Evolutionary conservation across 176 grass and related monocot genomes (phyloP).

Genomic region (Saccharum officinarum): DNA sequence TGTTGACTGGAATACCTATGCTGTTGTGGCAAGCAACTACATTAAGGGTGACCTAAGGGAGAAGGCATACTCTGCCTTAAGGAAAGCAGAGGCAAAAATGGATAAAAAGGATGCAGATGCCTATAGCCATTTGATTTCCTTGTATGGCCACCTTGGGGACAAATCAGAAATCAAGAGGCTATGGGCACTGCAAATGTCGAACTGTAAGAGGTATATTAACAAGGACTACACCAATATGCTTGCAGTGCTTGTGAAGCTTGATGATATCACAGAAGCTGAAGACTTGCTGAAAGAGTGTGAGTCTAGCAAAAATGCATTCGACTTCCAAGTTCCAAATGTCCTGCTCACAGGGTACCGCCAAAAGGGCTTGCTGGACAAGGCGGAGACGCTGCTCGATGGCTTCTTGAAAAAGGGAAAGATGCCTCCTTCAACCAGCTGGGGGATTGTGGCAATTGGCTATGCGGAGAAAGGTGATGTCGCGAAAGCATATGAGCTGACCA

Average conservation of each 20-base stretch:
- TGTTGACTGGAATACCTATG: constrained; percentile 84
- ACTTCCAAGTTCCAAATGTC: constrained; percentile 69
- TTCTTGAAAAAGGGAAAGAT: constrained; percentile 65
- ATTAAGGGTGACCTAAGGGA: constrained; percentile 56
- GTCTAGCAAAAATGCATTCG: constrained; percentile 49
- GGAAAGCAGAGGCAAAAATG: constrained; percentile 78
- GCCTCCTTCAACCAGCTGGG: constrained; percentile 68
- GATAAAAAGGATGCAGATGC: constrained; percentile 38
- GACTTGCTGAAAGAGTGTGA: constrained; percentile 83
- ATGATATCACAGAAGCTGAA: constrained; percentile 67
- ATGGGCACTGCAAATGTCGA: constrained; percentile 67
- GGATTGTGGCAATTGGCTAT: constrained; percentile 67
- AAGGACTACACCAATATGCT: constrained; percentile 74
- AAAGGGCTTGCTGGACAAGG: constrained; percentile 65
- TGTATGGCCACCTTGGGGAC: constrained; percentile 62
- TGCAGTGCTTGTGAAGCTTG: constrained; percentile 60
- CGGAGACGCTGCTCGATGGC: constrained; percentile 52
- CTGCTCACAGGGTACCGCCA: constrained; percentile 62
- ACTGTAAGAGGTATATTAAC: constrained; percentile 70
- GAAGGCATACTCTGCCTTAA: constrained; percentile 61
- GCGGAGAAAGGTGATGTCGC: constrained; percentile 47
- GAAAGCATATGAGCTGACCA: constrained; percentile 71
- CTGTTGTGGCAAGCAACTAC: constrained; percentile 71
- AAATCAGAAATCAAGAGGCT: constrained; percentile 66
- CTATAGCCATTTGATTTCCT: constrained; percentile 70